Conservation (phyloP, 495 filamentous ascomycete genomes). For the Monascus purpureus region DNA sequence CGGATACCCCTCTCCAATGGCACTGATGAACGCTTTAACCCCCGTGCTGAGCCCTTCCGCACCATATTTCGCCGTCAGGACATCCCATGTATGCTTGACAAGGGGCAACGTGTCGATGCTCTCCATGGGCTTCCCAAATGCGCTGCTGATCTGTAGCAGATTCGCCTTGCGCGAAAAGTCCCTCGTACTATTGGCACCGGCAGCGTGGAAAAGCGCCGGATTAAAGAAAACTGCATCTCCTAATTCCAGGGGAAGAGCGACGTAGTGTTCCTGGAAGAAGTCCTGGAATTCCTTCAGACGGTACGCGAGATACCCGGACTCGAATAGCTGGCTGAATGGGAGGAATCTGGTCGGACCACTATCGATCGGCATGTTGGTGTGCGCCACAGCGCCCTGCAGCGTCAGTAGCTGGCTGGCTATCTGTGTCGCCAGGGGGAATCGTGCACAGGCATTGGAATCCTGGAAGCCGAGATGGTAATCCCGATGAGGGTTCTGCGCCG, state of each 20-base stretch:
- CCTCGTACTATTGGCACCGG: slow-evolving; percentile 33
- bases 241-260: slow-evolving; percentile 27
- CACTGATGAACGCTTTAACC: too few species aligned
- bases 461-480: slow-evolving; percentile 47
- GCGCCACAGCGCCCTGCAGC: slow-evolving; percentile 43
- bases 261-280: slow-evolving; percentile 33
- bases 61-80: slow-evolving; percentile 16
- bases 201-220: slow-evolving; percentile 42
- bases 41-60: slow-evolving; percentile 1
- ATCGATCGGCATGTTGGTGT: slow-evolving; percentile 37
- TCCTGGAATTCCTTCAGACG: slow-evolving; percentile 28
- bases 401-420: slow-evolving; percentile 34
- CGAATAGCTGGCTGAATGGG: slow-evolving; percentile 38
- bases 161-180: slow-evolving; percentile 36
- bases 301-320: slow-evolving; percentile 37
- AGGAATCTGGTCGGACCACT: slow-evolving; percentile 40
- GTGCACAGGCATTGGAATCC: slow-evolving; percentile 15
- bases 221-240: slow-evolving; percentile 45
- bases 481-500: slow-evolving; percentile 36
- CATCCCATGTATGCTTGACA: slow-evolving; percentile 27
- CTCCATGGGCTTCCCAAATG: slow-evolving; percentile 47
- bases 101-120: slow-evolving; percentile 31
- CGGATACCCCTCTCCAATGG: too few species aligned
- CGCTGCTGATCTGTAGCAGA: slow-evolving; percentile 38
- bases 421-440: slow-evolving; percentile 31